phyloP scores from a whole-genome alignment of 257 asterid genomes.

The Salvia hispanica region DNA sequence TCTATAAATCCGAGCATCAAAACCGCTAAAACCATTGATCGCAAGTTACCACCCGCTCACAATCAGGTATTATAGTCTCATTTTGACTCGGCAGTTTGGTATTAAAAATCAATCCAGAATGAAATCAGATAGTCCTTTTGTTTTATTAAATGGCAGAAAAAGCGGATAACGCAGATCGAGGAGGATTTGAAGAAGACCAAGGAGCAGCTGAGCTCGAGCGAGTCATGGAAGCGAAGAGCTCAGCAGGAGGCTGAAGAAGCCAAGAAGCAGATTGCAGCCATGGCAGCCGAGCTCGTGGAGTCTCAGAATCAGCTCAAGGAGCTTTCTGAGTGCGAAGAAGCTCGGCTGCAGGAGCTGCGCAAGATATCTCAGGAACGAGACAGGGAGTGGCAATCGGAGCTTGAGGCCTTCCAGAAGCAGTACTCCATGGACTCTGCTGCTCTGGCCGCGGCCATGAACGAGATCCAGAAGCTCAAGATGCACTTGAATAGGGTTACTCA shows the following conservation, averaged over 20 bases:
- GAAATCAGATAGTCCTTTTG: too few species aligned
- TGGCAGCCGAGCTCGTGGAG: slow-evolving; percentile 64
- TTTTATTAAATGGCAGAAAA: slow-evolving; percentile 46
- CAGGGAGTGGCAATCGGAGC: slow-evolving; percentile 78
- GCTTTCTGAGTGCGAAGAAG: slow-evolving; percentile 73
- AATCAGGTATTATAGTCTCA: slow-evolving; percentile 48
- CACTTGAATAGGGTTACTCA: slow-evolving; percentile 61
- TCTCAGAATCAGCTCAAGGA: slow-evolving; percentile 68
- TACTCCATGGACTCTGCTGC: slow-evolving; percentile 70
- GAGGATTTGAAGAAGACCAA: slow-evolving; percentile 65
- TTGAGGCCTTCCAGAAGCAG: slow-evolving; percentile 80
- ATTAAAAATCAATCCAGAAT: too few species aligned
- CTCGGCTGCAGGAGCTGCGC: slow-evolving; percentile 69
- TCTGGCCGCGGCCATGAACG: slow-evolving; percentile 65
- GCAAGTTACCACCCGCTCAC: slow-evolving; percentile 48
- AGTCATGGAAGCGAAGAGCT: slow-evolving; percentile 49
- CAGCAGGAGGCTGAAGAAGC: slow-evolving; percentile 64
- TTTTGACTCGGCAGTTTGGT: too few species aligned
- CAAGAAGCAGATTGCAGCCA: slow-evolving; percentile 54
- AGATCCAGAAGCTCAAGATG: slow-evolving; percentile 70
- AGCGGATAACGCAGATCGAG: slow-evolving; percentile 27
- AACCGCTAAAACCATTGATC: slow-evolving; percentile 59
- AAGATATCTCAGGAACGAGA: slow-evolving; percentile 84
- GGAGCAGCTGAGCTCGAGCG: slow-evolving; percentile 70
- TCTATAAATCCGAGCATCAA: slow-evolving; percentile 53